phyloP scores from a whole-genome alignment of 1,284 basidiomycete genomes.

The Sanghuangporus sanghuang region DNA sequence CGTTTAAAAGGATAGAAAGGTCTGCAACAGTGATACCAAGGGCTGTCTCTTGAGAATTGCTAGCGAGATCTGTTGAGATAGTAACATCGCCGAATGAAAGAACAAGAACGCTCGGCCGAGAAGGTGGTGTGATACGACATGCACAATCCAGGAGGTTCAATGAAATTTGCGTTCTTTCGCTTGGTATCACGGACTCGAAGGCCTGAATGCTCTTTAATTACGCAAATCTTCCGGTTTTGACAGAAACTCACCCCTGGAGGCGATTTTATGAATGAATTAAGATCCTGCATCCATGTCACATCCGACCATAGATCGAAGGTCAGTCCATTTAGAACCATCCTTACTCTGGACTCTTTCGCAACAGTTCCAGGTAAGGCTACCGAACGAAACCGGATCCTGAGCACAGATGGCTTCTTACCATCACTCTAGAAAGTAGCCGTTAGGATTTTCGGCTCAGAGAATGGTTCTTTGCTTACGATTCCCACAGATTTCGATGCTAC shows the following conservation, averaged over 20 bases:
- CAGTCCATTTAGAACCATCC: conserved; percentile 59
- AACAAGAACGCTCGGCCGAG: conserved; percentile 59
- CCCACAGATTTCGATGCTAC: background rate
- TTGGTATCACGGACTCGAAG: conserved; percentile 92
- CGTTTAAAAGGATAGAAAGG: conserved; percentile 52
- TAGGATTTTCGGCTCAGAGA: background rate
- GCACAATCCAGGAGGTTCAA: conserved; percentile 70
- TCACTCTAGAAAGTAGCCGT: conserved; percentile 30
- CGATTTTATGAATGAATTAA: conserved; percentile 69
- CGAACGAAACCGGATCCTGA: conserved; percentile 69
- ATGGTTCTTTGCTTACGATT: background rate
- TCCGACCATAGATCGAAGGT: conserved; percentile 64
- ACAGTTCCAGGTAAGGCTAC: conserved; percentile 57
- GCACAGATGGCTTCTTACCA: conserved; percentile 36
- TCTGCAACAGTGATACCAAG: conserved; percentile 47
- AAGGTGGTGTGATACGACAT: conserved; percentile 54
- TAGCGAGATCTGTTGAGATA: conserved; percentile 68
- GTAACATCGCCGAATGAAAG: conserved; percentile 61
- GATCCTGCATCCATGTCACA: conserved; percentile 57
- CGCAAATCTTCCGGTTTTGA: background rate
- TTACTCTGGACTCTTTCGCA: conserved; percentile 78
- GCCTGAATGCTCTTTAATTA: conserved; percentile 41
- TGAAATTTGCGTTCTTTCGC: conserved; percentile 73
- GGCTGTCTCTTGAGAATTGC: conserved; percentile 51
- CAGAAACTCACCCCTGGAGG: conserved; percentile 72